Percentiles rank a stretch among this genome's conserved stretches.
Conservation (phyloP, 2,329 filamentous ascomycete species). For the Sordariomycetes sp. region DNA sequence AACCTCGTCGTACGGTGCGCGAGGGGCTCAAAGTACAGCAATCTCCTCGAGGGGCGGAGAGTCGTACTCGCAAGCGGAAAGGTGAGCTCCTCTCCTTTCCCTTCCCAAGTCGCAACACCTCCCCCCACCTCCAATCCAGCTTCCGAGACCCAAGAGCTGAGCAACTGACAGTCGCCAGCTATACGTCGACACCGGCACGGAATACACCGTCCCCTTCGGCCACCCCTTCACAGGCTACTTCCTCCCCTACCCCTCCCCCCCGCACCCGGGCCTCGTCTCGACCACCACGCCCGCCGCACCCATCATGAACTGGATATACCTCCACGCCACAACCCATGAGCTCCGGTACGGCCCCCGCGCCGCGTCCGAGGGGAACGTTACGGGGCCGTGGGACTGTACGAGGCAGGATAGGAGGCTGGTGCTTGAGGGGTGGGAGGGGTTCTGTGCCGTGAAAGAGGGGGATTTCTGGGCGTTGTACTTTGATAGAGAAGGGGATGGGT, state of each 20-base stretch:
- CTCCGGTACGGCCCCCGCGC: slow-evolving; percentile 30
- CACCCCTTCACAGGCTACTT: slow-evolving; percentile 44
- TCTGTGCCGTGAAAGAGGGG: slow-evolving; percentile 30
- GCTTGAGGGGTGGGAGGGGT: slow-evolving; percentile 34
- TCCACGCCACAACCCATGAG: slow-evolving; percentile 29
- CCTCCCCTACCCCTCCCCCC: slow-evolving; percentile 40
- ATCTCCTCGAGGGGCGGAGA: slow-evolving; percentile 26
- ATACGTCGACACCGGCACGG: slow-evolving; percentile 28
- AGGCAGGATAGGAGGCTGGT: slow-evolving; percentile 35
- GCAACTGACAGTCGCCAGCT: slow-evolving; percentile 14
- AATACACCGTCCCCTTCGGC: slow-evolving; percentile 17
- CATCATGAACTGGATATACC: slow-evolving; percentile 36
- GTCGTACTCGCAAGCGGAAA: slow-evolving; percentile 30
- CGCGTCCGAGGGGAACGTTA: slow-evolving; percentile 26
- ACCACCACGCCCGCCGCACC: slow-evolving; percentile 34
- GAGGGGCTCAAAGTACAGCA: slow-evolving; percentile 28
- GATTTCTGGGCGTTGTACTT: slow-evolving; percentile 32
- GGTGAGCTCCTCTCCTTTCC: slow-evolving; percentile 10
- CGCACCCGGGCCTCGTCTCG: slow-evolving; percentile 29
- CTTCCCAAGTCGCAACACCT: neutral
- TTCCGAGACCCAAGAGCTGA: neutral
- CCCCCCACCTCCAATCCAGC: neutral
- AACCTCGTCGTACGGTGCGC: slow-evolving; percentile 31
- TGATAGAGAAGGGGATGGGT: slow-evolving; percentile 29
- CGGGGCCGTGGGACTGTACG: slow-evolving; percentile 36